Evolutionary conservation across 2,329 filamentous ascomycete species (phyloP).

Genomic region (Thelonectria blattea): DNA sequence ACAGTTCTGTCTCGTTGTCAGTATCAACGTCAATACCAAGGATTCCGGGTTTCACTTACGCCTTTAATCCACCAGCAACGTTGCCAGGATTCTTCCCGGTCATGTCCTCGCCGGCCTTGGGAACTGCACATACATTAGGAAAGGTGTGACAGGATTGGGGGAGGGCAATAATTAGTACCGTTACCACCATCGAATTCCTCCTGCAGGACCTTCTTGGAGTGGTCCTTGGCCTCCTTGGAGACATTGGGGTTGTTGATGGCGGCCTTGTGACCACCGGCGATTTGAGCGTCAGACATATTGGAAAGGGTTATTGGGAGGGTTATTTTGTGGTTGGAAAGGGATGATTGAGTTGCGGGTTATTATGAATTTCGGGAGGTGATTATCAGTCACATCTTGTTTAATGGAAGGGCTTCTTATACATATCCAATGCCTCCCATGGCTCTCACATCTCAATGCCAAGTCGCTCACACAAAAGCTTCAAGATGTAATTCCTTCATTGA

Average conservation of each 20-base stretch:
- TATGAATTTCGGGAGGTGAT: not conserved
- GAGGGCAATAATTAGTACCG: no score
- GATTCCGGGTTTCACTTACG: not conserved
- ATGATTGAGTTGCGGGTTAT: slow-evolving; percentile 1
- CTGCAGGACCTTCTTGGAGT: slow-evolving; percentile 59
- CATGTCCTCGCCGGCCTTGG: not conserved
- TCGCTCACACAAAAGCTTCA: not conserved
- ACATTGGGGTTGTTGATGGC: slow-evolving; percentile 63
- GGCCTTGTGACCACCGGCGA: slow-evolving; percentile 65
- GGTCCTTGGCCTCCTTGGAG: slow-evolving; percentile 60
- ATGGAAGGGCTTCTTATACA: slow-evolving; percentile 28
- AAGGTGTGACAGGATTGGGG: no score
- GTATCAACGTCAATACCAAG: not conserved
- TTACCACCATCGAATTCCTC: slow-evolving; percentile 40
- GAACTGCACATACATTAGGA: no score
- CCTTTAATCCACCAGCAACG: not conserved
- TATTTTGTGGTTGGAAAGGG: not conserved
- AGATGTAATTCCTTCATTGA: slow-evolving; percentile 27
- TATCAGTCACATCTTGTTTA: no score
- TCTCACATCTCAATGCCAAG: slow-evolving; percentile 8
- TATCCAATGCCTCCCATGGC: not conserved
- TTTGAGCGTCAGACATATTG: slow-evolving; percentile 57
- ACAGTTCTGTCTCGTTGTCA: slow-evolving; percentile 42
- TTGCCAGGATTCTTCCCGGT: not conserved
- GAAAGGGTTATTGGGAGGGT: not conserved